Conservation (phyloP, 2,329 filamentous ascomycete genomes). For the Piedraia hortae region DNA sequence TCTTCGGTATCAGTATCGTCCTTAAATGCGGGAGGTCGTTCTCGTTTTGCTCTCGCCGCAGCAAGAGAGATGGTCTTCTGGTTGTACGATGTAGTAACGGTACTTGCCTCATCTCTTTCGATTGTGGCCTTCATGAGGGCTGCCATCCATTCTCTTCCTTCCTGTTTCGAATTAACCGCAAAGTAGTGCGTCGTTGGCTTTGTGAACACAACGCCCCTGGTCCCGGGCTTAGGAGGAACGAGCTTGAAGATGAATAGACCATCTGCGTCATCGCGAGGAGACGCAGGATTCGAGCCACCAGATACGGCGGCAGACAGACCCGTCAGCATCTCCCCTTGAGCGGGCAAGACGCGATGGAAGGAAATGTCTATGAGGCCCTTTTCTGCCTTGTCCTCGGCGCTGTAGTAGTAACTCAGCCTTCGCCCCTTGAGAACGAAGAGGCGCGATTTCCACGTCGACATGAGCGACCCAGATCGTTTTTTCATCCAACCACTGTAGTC, state of each 20-base stretch:
- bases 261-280: conserved; percentile 23
- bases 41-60: conserved; percentile 66
- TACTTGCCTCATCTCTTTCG: conserved; percentile 48
- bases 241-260: conserved; percentile 95
- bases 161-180: conserved; percentile 67
- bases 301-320: conserved; percentile 79
- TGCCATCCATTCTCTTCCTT: conserved; percentile 91
- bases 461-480: conserved; percentile 85
- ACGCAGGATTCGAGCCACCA: conserved; percentile 40
- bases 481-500: conserved; percentile 99
- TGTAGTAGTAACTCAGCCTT: conserved; percentile 85
- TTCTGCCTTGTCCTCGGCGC: conserved; percentile 73
- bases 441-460: conserved; percentile 92
- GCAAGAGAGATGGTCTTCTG: conserved; percentile 85
- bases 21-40: conserved; percentile 74
- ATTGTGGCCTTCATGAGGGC: conserved; percentile 98
- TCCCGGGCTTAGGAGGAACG: conserved; percentile 65
- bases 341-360: conserved; percentile 83
- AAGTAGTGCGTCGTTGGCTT: conserved; percentile 96
- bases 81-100: conserved; percentile 77
- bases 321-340: conserved; percentile 71
- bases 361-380: conserved; percentile 94
- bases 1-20: conserved; percentile 14
- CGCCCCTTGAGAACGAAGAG: conserved; percentile 87
- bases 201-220: conserved; percentile 84